Evolutionary conservation across 2,329 filamentous ascomycete species (phyloP).

Genomic region (Aspergillus costaricaensis): DNA sequence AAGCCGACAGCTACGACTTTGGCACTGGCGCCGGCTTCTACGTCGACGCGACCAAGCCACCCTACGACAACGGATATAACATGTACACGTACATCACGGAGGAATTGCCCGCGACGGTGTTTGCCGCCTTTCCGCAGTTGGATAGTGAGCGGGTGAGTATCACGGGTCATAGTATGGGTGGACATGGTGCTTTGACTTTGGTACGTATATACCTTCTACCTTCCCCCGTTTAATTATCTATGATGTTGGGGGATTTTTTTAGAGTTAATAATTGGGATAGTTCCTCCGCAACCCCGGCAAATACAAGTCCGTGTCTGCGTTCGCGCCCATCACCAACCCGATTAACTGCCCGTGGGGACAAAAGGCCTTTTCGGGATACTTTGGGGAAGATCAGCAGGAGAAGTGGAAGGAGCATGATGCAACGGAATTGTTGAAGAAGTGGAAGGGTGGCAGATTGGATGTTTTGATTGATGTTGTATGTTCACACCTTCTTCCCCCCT

Average conservation of each 20-base stretch:
- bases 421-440: conserved; percentile 79
- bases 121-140: conserved; percentile 69
- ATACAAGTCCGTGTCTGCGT: conserved; percentile 87
- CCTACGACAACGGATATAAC: conserved; percentile 77
- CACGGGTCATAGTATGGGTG: conserved; percentile 95
- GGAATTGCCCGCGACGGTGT: conserved; percentile 80
- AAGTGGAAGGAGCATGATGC: conserved; percentile 90
- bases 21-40: conserved; percentile 93
- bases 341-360: conserved; percentile 86
- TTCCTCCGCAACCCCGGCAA: conserved; percentile 88
- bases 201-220: conserved; percentile 44
- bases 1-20: conserved; percentile 90
- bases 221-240: too few species aligned
- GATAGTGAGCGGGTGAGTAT: conserved; percentile 75
- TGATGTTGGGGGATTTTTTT: neutral
- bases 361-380: conserved; percentile 91
- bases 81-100: conserved; percentile 94
- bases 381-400: conserved; percentile 71
- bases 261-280: conserved; percentile 33
- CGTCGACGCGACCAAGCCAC: conserved; percentile 75
- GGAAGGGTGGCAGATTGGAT: conserved; percentile 67
- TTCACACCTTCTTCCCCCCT: too few species aligned
- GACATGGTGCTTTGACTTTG: conserved; percentile 89
- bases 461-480: conserved; percentile 83
- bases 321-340: conserved; percentile 88